Evolutionary conservation across 2,329 filamentous ascomycete genomes (phyloP).

Genomic region (Pseudophaeomoniella oleicola): DNA sequence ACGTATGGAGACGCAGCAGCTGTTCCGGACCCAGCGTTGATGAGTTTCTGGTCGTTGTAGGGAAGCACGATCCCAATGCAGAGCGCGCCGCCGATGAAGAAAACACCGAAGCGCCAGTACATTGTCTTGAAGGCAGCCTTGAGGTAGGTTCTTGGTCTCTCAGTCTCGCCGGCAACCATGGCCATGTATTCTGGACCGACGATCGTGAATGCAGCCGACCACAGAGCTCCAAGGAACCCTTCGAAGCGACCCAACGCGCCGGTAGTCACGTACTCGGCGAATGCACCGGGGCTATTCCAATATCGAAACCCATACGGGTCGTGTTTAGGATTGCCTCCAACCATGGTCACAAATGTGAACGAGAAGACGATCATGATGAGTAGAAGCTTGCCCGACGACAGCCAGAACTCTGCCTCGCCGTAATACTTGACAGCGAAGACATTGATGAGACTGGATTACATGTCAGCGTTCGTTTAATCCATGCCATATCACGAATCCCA

Average conservation of each 20-base stretch:
- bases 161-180: constrained; percentile 49
- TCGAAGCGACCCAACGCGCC: constrained; percentile 45
- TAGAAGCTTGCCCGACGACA: constrained; percentile 54
- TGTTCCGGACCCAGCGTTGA: constrained; percentile 33
- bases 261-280: constrained; percentile 45
- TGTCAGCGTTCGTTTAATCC: neutral
- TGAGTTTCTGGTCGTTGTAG: constrained; percentile 46
- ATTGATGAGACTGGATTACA: constrained; percentile 37
- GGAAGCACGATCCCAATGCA: constrained; percentile 56
- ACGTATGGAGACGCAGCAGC: constrained; percentile 49
- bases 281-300: constrained; percentile 49
- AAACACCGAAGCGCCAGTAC: constrained; percentile 60
- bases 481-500: constrained; percentile 2
- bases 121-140: constrained; percentile 62
- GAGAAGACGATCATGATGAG: constrained; percentile 47
- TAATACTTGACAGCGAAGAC: constrained; percentile 54
- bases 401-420: constrained; percentile 53
- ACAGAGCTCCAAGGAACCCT: constrained; percentile 51
- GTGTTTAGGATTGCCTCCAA: constrained; percentile 59
- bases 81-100: constrained; percentile 60
- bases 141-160: constrained; percentile 53
- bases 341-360: constrained; percentile 68
- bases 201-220: constrained; percentile 52
- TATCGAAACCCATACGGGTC: constrained; percentile 58
- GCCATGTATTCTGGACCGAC: constrained; percentile 50